These are phyloP conservation scores for Nannochloris sp. DNA, from an alignment of 139 green algal genomes.

Conservation along the genomic window DNA sequence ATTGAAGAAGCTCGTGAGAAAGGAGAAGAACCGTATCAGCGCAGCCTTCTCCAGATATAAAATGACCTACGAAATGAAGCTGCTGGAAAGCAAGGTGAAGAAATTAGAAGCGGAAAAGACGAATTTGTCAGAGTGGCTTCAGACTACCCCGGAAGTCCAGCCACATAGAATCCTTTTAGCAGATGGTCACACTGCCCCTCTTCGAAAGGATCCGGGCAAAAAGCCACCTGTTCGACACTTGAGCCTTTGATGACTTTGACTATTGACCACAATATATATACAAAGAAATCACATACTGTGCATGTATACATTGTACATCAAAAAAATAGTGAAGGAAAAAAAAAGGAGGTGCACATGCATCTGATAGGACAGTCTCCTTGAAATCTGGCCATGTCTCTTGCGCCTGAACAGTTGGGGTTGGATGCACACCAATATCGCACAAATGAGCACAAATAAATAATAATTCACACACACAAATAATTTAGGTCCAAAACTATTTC, in stretches of 20 bases:
- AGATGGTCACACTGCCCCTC: not conserved
- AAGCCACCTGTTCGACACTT: constrained; percentile 6
- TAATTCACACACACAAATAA: no score
- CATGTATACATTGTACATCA: no score
- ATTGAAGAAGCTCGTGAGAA: constrained; percentile 8
- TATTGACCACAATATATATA: not conserved
- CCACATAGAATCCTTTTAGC: constrained; percentile 1
- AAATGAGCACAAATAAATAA: no score
- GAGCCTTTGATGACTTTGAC: constrained; percentile 9
- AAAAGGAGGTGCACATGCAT: no score
- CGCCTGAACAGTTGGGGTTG: no score
- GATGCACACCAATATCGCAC: no score
- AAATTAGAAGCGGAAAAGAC: constrained; percentile 1
- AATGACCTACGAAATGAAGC: not conserved
- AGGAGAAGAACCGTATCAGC: constrained; percentile 12
- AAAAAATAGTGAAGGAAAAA: no score
- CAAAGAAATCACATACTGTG: no score
- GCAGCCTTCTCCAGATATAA: constrained; percentile 3
- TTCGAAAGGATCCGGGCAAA: not conserved
- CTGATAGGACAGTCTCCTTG: no score
- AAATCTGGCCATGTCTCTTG: no score
- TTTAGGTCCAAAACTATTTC: no score
- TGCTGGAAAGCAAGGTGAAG: constrained; percentile 1
- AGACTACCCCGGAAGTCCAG: not conserved
- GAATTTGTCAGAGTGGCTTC: constrained; percentile 5